A percentile compares a stretch with the other conserved stretches of the same genome.
phyloP scores from a whole-genome alignment of 108 stramenopile genomes.

The Stephanodiscus triporus region DNA sequence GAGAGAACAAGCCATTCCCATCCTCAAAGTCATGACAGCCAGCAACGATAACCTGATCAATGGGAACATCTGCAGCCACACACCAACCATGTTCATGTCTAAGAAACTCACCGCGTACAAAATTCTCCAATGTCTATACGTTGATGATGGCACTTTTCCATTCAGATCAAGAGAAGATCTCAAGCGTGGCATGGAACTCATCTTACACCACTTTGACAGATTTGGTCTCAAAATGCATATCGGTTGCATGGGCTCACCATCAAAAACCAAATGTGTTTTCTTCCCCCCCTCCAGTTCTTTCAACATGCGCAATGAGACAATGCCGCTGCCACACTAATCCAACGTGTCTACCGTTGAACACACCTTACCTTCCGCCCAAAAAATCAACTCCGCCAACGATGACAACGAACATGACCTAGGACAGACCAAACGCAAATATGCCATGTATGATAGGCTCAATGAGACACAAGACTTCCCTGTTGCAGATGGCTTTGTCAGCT shows the following conservation, averaged over 20 bases:
- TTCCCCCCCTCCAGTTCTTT: not conserved
- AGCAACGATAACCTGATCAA: not conserved
- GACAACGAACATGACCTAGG: too few species aligned
- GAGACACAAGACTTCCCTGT: not conserved
- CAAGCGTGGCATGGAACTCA: not conserved
- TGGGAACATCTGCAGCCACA: too few species aligned
- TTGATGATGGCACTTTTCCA: conserved; percentile 14
- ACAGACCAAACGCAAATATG: too few species aligned
- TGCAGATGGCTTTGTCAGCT: not conserved
- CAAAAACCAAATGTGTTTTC: conserved; percentile 25
- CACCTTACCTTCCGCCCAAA: too few species aligned
- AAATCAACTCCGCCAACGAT: too few species aligned
- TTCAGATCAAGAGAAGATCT: conserved; percentile 2
- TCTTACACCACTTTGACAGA: conserved; percentile 16
- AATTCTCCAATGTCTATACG: conserved; percentile 7
- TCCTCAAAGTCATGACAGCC: not conserved
- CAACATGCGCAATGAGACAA: not conserved
- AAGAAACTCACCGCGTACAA: not conserved
- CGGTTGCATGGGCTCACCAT: not conserved
- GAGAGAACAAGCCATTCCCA: not conserved
- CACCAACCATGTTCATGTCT: too few species aligned
- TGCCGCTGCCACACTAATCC: too few species aligned
- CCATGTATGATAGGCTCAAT: too few species aligned
- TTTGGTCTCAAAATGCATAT: conserved; percentile 22
- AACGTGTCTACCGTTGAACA: too few species aligned